Percentiles rank a stretch among this genome's conserved stretches.
Conservation (phyloP, 345 rosid species). For the Mangifera indica region DNA sequence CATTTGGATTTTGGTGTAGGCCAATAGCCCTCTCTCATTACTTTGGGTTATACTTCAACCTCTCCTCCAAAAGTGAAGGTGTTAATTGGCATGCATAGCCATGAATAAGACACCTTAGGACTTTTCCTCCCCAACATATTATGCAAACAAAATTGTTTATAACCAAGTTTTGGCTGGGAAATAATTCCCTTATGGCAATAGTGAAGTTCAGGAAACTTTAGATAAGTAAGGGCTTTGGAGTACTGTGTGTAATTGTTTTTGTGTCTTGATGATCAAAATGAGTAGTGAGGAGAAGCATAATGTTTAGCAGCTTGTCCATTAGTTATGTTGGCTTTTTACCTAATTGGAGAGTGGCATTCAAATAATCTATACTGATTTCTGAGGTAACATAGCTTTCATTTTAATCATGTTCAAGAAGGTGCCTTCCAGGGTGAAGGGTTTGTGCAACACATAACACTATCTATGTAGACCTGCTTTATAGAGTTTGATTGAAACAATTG, state of each 20-base stretch:
- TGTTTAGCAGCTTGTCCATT: neutral
- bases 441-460: neutral
- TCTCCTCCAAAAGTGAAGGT: neutral
- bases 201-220: neutral
- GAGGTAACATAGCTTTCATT: too few species aligned
- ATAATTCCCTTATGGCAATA: neutral
- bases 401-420: too few species aligned
- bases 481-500: conserved; percentile 1
- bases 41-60: neutral
- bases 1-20: neutral
- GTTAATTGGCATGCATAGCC: neutral
- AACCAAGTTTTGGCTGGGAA: neutral
- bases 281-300: neutral
- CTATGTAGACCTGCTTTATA: neutral
- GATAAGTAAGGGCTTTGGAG: neutral
- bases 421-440: too few species aligned
- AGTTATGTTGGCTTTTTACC: neutral
- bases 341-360: neutral
- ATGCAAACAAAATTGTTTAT: neutral
- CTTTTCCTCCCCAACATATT: neutral
- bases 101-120: too few species aligned
- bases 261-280: neutral
- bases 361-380: neutral
- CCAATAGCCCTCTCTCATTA: neutral
- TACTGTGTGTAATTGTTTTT: neutral